phyloP scores from a whole-genome alignment of 2,329 filamentous ascomycete species.

The Pseudocercospora pini-densiflorae region DNA sequence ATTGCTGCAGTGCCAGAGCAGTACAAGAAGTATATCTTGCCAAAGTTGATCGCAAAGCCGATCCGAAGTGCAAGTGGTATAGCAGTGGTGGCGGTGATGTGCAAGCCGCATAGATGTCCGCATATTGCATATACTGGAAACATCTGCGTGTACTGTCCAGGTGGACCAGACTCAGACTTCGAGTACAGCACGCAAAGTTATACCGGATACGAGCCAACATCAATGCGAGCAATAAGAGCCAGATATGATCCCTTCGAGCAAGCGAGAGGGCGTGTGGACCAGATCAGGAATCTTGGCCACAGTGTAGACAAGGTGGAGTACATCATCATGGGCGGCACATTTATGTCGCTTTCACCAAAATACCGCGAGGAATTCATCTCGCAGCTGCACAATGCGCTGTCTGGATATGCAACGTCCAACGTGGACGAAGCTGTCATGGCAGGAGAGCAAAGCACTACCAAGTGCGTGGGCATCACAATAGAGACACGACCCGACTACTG shows the following conservation, averaged over 20 bases:
- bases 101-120: conserved; percentile 96
- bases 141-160: conserved; percentile 98
- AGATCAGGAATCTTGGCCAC: conserved; percentile 93
- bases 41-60: conserved; percentile 94
- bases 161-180: conserved; percentile 96
- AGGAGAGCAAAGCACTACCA: conserved; percentile 94
- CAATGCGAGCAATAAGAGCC: conserved; percentile 96
- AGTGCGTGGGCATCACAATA: conserved; percentile 98
- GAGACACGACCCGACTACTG: conserved; percentile 98
- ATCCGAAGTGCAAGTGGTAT: conserved; percentile 96
- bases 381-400: conserved; percentile 94
- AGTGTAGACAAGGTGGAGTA: conserved; percentile 99
- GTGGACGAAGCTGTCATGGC: conserved; percentile 95
- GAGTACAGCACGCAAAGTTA: conserved; percentile 99
- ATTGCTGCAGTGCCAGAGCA: conserved; percentile 99
- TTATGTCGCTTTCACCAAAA: conserved; percentile 90
- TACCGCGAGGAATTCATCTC: conserved; percentile 95
- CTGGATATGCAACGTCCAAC: conserved; percentile 90
- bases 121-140: conserved; percentile 99
- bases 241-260: conserved; percentile 98
- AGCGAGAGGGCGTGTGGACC: conserved; percentile 91
- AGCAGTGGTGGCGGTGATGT: conserved; percentile 98
- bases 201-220: conserved; percentile 97
- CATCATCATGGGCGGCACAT: conserved; percentile 99
- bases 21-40: conserved; percentile 98